Evolutionary conservation across 345 rosid species (phyloP), one percentile per base, ranked within the genome.

Genomic region (Moringa oleifera): DNA sequence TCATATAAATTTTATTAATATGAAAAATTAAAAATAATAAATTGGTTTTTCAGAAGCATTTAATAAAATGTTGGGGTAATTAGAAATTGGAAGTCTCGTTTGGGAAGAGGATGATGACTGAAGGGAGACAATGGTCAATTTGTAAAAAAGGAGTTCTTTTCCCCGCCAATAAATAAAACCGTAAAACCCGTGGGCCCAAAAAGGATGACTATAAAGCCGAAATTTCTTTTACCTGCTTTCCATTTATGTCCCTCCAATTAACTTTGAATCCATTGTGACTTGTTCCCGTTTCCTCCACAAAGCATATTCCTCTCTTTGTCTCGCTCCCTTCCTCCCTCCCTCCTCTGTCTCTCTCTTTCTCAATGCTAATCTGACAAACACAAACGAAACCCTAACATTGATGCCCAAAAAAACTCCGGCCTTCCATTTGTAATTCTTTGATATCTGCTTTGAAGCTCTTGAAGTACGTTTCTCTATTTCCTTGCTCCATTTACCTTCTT

Each of bases 261-360:
- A 18, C 54, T 60, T 61, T 64, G 59, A 57, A 55, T 37, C 70
- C 67, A 23, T 36, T 53, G 68, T 33, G 37, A 33, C 37, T 55
- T 55, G 71, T 59, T 58, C 55, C 57, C 53, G 17, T 63, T 54
- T 33, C 57, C 36, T 3, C 23, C 18, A 36, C 62, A 6, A 73
- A 61, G 75, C 71, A 69, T 78, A 76, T 81, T 68, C 81, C 61
- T 73, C 69, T 62, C 51, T 37, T 53, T 59, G 56, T 25, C 64
- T 55, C 33, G 47, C 58, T 53, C 55, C 21, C 59, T 0, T 24
- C 11, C 22, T 28, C 49, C 17, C 15, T 63, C 58, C 17, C 15
- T 63, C 58, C n/a, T n/a, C n/a, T n/a, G n/a, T 36, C 17, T 18
- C 9, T 18, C 21, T 0, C n/a, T n/a, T 2, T 6, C 4, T 20